phyloP scores from a whole-genome alignment of 2,329 filamentous ascomycete species.

The Lachnellula cervina region DNA sequence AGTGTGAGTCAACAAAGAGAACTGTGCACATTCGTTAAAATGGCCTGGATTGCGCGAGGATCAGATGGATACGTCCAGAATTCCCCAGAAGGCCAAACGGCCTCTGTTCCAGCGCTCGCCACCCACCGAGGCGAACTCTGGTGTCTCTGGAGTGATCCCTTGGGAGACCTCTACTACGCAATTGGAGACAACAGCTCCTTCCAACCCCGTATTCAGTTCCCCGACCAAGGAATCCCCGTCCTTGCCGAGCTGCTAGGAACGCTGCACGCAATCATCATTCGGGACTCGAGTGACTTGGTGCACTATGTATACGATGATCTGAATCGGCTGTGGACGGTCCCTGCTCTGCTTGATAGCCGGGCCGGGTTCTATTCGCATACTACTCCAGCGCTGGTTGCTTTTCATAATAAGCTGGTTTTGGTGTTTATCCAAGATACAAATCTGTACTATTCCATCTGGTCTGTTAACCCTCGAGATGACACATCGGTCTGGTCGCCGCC shows the following conservation, averaged over 20 bases:
- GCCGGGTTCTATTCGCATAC: constrained; percentile 24
- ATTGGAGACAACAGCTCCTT: constrained; percentile 30
- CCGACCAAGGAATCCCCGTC: constrained; percentile 31
- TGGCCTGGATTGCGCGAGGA: constrained; percentile 33
- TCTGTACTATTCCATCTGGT: constrained; percentile 29
- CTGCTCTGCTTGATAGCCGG: constrained; percentile 21
- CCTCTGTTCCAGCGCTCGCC: constrained; percentile 32
- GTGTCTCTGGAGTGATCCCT: constrained; percentile 32
- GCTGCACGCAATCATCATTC: constrained; percentile 32
- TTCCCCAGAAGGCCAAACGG: constrained; percentile 28
- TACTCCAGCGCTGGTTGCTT: constrained; percentile 31
- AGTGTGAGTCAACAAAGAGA: no score
- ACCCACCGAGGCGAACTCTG: constrained; percentile 34
- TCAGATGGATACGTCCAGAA: constrained; percentile 27
- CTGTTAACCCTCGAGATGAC: constrained; percentile 17
- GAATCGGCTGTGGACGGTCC: constrained; percentile 24
- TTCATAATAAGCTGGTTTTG: constrained; percentile 35
- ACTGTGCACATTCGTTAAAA: neutral
- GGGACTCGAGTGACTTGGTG: constrained; percentile 26
- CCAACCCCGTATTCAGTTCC: constrained; percentile 25
- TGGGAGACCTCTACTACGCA: constrained; percentile 32
- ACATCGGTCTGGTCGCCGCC: constrained; percentile 18
- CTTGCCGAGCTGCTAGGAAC: constrained; percentile 33
- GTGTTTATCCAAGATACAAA: constrained; percentile 28
- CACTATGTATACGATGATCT: constrained; percentile 33